Conservation (phyloP, 345 rosid genomes). For the Aegle marmelos region DNA sequence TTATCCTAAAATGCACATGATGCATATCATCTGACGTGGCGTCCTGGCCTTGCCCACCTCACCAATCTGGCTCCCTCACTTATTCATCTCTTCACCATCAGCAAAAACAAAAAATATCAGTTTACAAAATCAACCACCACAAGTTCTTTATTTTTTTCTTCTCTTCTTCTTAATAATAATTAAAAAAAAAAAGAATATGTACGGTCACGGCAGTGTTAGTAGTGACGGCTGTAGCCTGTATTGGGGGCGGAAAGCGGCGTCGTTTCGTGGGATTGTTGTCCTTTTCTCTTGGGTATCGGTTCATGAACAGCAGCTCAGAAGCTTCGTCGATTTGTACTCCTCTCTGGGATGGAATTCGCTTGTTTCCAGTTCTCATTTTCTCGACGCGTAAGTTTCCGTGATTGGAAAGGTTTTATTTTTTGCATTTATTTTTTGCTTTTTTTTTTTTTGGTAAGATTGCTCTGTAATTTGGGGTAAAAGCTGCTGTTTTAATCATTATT, state of each 20-base stretch:
- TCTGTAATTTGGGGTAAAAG: neutral
- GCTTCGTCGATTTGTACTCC: conserved; percentile 66
- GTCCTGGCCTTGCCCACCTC: neutral
- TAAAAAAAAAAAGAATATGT: conserved; percentile 30
- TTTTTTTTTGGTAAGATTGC: neutral
- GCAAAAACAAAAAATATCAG: neutral
- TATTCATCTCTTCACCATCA: neutral
- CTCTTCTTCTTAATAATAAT: no score
- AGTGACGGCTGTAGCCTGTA: conserved; percentile 26
- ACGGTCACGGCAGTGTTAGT: conserved; percentile 39
- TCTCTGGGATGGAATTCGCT: conserved; percentile 93
- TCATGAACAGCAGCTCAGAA: conserved; percentile 40
- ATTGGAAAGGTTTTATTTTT: neutral
- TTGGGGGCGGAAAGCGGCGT: conserved; percentile 55
- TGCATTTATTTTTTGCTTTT: neutral
- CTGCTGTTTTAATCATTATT: neutral
- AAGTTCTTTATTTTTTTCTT: neutral
- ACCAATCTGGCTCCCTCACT: neutral
- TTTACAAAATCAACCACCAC: neutral
- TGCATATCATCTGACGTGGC: conserved; percentile 27
- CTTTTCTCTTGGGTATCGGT: conserved; percentile 74
- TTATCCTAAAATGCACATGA: conserved; percentile 17
- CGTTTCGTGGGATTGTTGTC: conserved; percentile 67
- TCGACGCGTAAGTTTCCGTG: conserved; percentile 48
- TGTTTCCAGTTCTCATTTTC: conserved; percentile 69